Base-by-base conservation (phyloP, 2,329 filamentous ascomycete genomes). In the Neoarthrinium moseri region DNA sequence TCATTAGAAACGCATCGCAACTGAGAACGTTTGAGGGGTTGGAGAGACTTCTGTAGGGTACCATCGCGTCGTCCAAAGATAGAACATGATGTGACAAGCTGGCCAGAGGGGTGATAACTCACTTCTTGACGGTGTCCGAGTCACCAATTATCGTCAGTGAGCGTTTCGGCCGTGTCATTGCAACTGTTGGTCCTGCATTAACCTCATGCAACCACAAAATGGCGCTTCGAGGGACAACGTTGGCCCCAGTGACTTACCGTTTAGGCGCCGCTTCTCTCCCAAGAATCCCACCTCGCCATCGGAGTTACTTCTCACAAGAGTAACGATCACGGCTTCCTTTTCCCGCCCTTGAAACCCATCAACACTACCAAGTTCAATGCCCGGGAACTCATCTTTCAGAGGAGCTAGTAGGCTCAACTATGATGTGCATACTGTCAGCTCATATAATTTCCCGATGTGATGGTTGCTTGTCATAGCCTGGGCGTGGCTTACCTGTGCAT, bases 331-430 rank as follows among this genome's bases (percentile, higher is more conserved):
- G 3, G 89, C 94, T 66, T 99, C 94, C 68, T 99, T 99, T 68
- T 99, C 94, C 15, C 94, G 83, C 26, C 94, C 94, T 66, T 99
- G 94, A 64, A 99, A 99, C 2, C 92, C 94, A 66, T 99, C 94
- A 2, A 99, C 89, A 58, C 90, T 96, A 26, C 94, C 94, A n/a
- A 99, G 75, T 66, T 99, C 94, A 41, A 99, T 83, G 11, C 87
- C 90, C 0, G 87, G 87, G 57, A 87, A 95, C 30, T 75, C 72
- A 49, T 94, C 88, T 62, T 92, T 94, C 40, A 99, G 77, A 53
- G 86, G 76, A 29, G 90, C 84, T 42, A 97, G 73, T 10, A 95
- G 69, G 4, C 87, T 86, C 27, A 96, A 78, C 81, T 95, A 53
- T 47, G 37, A 20, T 23, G 40, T 29, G 27, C 23, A 43, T 37